phyloP scores from a whole-genome alignment of 1,139 yeast genomes.

The Candida albicans region DNA sequence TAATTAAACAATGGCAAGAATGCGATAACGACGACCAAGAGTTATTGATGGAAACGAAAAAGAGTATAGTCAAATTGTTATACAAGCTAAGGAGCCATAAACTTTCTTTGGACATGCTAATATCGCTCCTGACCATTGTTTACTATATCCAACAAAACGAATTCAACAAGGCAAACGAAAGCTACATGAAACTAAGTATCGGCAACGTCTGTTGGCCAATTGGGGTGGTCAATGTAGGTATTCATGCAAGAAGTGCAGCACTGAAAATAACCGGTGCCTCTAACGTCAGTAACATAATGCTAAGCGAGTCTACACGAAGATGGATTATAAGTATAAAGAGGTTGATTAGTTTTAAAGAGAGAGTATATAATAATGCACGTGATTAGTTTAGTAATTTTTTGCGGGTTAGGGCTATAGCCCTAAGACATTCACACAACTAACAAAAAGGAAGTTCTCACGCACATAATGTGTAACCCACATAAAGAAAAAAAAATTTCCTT shows the following conservation, averaged over 20 bases:
- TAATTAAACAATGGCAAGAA: conserved; percentile 44
- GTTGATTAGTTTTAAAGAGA: conserved; percentile 58
- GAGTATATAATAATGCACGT: conserved; percentile 5
- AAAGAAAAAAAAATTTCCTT: conserved; percentile 4
- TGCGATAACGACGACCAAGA: conserved; percentile 4
- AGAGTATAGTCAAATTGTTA: conserved; percentile 59
- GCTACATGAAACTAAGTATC: conserved; percentile 73
- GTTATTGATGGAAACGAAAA: conserved; percentile 55
- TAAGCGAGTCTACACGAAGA: conserved; percentile 68
- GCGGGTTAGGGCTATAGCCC: conserved; percentile 15
- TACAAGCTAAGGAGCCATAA: conserved; percentile 53
- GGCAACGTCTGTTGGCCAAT: conserved; percentile 95
- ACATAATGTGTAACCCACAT: neutral
- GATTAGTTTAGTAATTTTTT: neutral
- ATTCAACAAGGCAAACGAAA: conserved; percentile 60
- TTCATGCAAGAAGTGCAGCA: conserved; percentile 67
- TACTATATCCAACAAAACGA: conserved; percentile 58
- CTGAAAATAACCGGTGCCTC: conserved; percentile 37
- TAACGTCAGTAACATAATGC: conserved; percentile 72
- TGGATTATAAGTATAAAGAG: conserved; percentile 81
- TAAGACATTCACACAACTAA: conserved; percentile 4
- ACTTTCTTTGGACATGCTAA: conserved; percentile 45
- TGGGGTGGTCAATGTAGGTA: conserved; percentile 78
- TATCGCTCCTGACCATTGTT: conserved; percentile 60
- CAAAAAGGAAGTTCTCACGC: conserved; percentile 1